Base-by-base conservation (phyloP, 2,329 filamentous ascomycete species). In the Microcyclospora tardicrescens region DNA sequence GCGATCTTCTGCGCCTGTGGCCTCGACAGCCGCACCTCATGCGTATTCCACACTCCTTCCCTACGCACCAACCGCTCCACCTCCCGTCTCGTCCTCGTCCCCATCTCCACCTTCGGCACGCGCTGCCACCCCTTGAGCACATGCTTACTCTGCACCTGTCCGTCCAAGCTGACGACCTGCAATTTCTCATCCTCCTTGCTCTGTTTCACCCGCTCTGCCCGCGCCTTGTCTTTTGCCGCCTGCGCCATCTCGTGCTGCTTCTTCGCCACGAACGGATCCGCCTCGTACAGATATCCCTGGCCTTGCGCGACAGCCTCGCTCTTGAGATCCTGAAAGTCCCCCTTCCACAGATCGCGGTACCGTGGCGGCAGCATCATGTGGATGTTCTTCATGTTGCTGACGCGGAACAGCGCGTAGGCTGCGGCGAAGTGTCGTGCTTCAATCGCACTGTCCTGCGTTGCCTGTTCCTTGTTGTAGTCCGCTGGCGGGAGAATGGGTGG, bases 391-490 rank as follows among this genome's bases (percentile, higher is more conserved):
- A 93, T 93, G 56, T 82, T 95, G 61, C 84, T 89, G 3, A 96
- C 83, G 36, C 91, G 75, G 57, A 91, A 96, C 8, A 98, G 71
- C 2, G 80, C 83, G 62, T 93, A 96, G 0, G 87, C 84, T 3
- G 91, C 91, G 8, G 87, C 86, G 48, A 93, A 91, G 65, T 98
- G 89, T 43, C 82, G 79, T 14, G 91, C 89, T 66, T 98, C 91
- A 9, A 96, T 71, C 1, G 86, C 78, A 4, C 83, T 91, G 6
- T 83, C 73, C 56, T 84, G 80, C 38, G 72, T 69, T 16, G 84
- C 81, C 41, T 91, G 68, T 16, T 58, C 54, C 42, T 89, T 75
- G 51, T 82, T 82, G 55, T 91, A 79, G 37, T 75, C 75, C 1
- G 75, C 69, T 3, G 87, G 86, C 19, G 93, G 72, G 56, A 81